Conservation (phyloP, 108 stramenopile species). For the Asterionellopsis glacialis region DNA sequence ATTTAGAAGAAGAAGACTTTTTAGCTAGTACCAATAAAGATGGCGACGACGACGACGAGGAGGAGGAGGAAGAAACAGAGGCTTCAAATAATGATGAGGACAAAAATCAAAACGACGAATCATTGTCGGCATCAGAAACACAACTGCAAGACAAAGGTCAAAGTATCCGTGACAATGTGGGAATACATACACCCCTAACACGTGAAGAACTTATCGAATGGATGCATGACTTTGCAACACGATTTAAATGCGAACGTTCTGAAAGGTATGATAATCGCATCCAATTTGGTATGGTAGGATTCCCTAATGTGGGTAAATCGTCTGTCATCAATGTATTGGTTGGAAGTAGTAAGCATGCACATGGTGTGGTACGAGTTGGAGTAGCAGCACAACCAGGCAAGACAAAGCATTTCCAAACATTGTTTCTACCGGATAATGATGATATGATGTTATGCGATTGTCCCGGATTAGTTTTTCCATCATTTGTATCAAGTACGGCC, state of each 20-base stretch:
- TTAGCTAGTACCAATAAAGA: neutral
- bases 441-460: constrained; percentile 97
- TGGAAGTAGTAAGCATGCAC: constrained; percentile 81
- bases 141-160: constrained; percentile 2
- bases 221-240: constrained; percentile 60
- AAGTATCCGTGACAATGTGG: constrained; percentile 12
- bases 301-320: constrained; percentile 96
- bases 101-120: constrained; percentile 27
- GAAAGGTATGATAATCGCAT: constrained; percentile 59
- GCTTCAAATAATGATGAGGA: constrained; percentile 33
- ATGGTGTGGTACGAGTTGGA: constrained; percentile 89
- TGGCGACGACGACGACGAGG: constrained; percentile 5
- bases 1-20: constrained; percentile 18
- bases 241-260: constrained; percentile 50
- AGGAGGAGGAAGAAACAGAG: constrained; percentile 21
- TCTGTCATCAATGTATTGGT: constrained; percentile 96
- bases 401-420: constrained; percentile 99
- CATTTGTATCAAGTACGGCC: constrained; percentile 93
- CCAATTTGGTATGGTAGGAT: constrained; percentile 95
- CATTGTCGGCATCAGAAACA: constrained; percentile 24
- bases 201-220: constrained; percentile 63
- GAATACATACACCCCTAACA: constrained; percentile 54
- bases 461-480: constrained; percentile 99
- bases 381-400: constrained; percentile 98
- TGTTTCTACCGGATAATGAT: constrained; percentile 74